These are phyloP conservation scores for Xylaria sp. DNA, from an alignment of 2,329 filamentous ascomycete genomes.

Conservation along the genomic window DNA sequence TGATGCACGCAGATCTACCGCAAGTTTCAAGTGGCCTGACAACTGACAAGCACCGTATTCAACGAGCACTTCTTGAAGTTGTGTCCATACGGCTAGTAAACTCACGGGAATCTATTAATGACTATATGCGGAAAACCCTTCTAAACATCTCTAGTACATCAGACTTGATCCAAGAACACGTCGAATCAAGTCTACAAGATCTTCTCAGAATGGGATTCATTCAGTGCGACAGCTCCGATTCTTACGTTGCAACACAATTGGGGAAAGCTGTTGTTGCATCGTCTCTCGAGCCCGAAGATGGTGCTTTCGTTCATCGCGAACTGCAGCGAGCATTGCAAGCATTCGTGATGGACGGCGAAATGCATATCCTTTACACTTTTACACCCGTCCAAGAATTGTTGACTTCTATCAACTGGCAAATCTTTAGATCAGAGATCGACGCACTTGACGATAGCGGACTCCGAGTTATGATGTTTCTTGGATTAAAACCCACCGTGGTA, in stretches of 20 bases:
- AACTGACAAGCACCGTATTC: constrained; percentile 74
- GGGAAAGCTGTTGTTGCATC: constrained; percentile 79
- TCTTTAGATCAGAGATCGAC: constrained; percentile 78
- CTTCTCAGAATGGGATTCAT: constrained; percentile 68
- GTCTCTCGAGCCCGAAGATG: constrained; percentile 78
- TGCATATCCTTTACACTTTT: constrained; percentile 76
- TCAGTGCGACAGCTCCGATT: constrained; percentile 58
- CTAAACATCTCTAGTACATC: constrained; percentile 67
- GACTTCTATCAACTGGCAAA: constrained; percentile 74
- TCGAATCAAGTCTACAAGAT: constrained; percentile 69
- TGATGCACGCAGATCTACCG: constrained; percentile 79
- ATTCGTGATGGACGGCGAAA: constrained; percentile 84
- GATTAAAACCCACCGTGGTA: constrained; percentile 73
- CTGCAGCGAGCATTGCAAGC: constrained; percentile 73
- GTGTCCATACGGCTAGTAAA: constrained; percentile 76
- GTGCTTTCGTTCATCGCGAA: constrained; percentile 77
- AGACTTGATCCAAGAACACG: constrained; percentile 62
- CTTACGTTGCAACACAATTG: constrained; percentile 71
- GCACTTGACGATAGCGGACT: constrained; percentile 76
- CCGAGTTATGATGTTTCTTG: constrained; percentile 74
- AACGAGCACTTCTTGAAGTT: constrained; percentile 77
- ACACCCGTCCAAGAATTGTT: constrained; percentile 73
- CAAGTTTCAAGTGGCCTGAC: constrained; percentile 75
- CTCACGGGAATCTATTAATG: constrained; percentile 70
- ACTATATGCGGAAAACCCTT: constrained; percentile 76